Percentiles rank a stretch among this genome's conserved stretches.
Evolutionary conservation across 225 moss, liverwort and hornwort genomes (phyloP).

Genomic region (Polytrichum formosum): DNA sequence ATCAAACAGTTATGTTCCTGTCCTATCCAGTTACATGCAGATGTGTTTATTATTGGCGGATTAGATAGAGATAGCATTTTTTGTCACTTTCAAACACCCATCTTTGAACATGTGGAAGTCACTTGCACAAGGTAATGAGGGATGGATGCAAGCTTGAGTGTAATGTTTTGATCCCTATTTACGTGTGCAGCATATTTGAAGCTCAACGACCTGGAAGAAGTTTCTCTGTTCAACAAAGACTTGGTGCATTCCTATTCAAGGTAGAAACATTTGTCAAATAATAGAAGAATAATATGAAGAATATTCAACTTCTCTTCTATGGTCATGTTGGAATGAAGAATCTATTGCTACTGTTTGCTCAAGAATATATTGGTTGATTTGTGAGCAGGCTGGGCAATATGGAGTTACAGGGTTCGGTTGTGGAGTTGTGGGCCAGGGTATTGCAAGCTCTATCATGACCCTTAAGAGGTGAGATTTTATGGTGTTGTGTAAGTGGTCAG

Average conservation of each 20-base stretch:
- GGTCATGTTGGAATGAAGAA: no score
- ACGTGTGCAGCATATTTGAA: slow-evolving; percentile 70
- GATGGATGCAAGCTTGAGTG: neutral
- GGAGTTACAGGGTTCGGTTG: slow-evolving; percentile 80
- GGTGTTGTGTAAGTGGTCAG: neutral
- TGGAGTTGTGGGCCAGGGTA: slow-evolving; percentile 84
- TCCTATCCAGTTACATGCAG: no score
- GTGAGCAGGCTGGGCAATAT: slow-evolving; percentile 78
- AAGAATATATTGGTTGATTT: neutral
- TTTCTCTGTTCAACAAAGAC: slow-evolving; percentile 69
- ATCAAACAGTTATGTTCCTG: no score
- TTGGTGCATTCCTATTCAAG: slow-evolving; percentile 72
- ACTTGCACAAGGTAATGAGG: neutral
- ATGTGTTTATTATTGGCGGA: no score
- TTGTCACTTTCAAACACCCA: no score
- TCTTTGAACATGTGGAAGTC: no score
- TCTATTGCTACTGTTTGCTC: neutral
- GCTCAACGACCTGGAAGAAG: slow-evolving; percentile 78
- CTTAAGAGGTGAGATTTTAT: slow-evolving; percentile 52
- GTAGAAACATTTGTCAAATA: slow-evolving; percentile 12
- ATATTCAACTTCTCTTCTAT: no score
- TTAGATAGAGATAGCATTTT: no score
- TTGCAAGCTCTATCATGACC: slow-evolving; percentile 92
- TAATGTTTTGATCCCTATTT: neutral
- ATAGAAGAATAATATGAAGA: no score